phyloP scores from a whole-genome alignment of 495 filamentous ascomycete species.

The Stereocaulon alpinum region DNA sequence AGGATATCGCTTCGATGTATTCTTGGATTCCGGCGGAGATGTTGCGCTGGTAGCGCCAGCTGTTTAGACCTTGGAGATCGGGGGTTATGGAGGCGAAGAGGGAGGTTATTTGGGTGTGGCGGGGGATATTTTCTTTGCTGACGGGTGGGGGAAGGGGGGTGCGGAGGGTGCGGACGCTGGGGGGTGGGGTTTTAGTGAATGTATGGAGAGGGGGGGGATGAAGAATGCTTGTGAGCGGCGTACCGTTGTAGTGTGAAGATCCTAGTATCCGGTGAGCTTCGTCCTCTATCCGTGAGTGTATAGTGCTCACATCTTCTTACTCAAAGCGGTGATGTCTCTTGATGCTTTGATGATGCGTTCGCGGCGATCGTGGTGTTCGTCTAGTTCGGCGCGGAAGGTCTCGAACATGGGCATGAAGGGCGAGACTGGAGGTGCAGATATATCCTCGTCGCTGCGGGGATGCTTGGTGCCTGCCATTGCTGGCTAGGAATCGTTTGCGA shows the following conservation, averaged over 20 bases:
- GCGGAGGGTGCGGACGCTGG: constrained; percentile 54
- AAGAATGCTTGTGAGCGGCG: constrained; percentile 6
- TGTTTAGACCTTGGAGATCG: constrained; percentile 67
- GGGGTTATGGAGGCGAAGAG: constrained; percentile 55
- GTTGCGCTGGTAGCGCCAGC: constrained; percentile 70
- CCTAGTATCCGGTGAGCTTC: constrained; percentile 34
- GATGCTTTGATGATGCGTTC: constrained; percentile 82
- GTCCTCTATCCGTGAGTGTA: neutral
- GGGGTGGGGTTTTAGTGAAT: neutral
- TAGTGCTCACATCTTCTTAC: constrained; percentile 81
- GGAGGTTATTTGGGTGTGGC: constrained; percentile 53
- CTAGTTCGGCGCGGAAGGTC: constrained; percentile 73
- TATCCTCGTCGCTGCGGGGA: constrained; percentile 22
- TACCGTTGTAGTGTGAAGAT: constrained; percentile 93
- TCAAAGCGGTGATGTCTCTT: constrained; percentile 80
- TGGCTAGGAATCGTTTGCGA: neutral
- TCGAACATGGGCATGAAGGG: constrained; percentile 68
- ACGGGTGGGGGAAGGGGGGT: constrained; percentile 54
- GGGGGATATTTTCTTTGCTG: constrained; percentile 50
- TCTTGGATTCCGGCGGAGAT: constrained; percentile 78
- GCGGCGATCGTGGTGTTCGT: constrained; percentile 87
- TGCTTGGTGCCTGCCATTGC: constrained; percentile 42
- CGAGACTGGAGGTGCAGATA: constrained; percentile 13
- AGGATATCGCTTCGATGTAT: constrained; percentile 77
- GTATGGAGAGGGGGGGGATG: neutral